Evolutionary conservation across 106 monocot species (phyloP).

Genomic region (Apostasia ramifera): DNA sequence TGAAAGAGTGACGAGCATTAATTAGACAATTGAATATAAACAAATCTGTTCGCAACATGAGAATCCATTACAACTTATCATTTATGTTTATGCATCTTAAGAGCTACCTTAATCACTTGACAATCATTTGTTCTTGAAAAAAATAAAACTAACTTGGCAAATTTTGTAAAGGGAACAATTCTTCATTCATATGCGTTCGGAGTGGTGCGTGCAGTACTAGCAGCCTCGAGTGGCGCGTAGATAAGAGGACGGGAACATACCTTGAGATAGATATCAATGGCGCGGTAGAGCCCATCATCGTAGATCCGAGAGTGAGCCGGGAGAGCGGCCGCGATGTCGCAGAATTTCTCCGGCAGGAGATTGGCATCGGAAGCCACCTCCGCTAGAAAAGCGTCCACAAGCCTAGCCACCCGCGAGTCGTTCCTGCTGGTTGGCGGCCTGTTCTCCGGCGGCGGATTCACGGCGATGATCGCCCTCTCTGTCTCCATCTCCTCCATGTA

Average conservation of each 20-base stretch:
- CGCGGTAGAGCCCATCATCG: conserved; percentile 90
- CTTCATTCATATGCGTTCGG: neutral
- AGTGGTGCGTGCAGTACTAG: too few relatives aligned
- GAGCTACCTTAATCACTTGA: neutral
- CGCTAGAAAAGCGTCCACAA: conserved; percentile 77
- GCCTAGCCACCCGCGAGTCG: conserved; percentile 45
- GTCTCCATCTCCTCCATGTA: conserved; percentile 33
- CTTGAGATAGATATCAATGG: conserved; percentile 91
- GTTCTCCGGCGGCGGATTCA: conserved; percentile 3
- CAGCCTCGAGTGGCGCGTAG: too few relatives aligned
- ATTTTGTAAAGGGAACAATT: too few relatives aligned
- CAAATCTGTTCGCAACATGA: neutral
- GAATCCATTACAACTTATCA: neutral
- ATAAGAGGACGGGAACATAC: conserved; percentile 19
- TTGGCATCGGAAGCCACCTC: conserved; percentile 90
- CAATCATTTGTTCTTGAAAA: neutral
- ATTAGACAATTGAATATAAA: neutral
- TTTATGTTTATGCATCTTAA: neutral
- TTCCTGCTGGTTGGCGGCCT: conserved; percentile 3
- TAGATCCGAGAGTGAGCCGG: conserved; percentile 61
- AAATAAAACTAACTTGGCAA: neutral
- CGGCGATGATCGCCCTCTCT: conserved; percentile 7
- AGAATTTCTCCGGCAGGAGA: conserved; percentile 68
- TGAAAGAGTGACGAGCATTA: neutral
- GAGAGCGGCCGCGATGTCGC: conserved; percentile 53